Base-by-base conservation (phyloP, 2,329 filamentous ascomycete genomes). In the Setomelanomma holmii region DNA sequence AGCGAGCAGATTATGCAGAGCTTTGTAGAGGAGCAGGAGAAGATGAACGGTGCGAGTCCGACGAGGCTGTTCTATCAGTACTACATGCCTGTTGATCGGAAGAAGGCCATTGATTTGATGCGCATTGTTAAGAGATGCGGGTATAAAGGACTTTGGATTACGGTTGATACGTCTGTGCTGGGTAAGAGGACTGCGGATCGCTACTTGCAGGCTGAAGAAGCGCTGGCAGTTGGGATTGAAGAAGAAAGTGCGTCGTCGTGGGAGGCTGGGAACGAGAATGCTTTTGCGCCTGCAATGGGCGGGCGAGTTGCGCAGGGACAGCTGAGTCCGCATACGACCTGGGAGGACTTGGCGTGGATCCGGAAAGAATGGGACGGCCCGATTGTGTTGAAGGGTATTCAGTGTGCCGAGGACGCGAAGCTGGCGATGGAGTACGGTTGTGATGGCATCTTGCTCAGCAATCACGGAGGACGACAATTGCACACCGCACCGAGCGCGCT, bases 261-360 rank as follows among this genome's bases (percentile, higher is more conserved):
- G 85, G 85, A 24, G 79, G 49, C 53, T 4, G 83, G 10, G 63
- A 86, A 49, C 79, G 84, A 17, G 67, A 86, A 48, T 74, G 82
- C 53, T 81, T 86, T 80, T 82, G 83, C 10, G 66, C 74, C 23
- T 84, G 83, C 72, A 80, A 88, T 63, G 85, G 87, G 66, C 64
- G 83, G 22, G 74, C 78, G 68, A 4, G 55, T 58, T 5, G 58
- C 66, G 27, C 39, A 63, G 38, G 58, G 75, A 40, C 62, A 72
- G 33, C 22, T 73, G 12, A 73, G 65, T 16, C 73, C 83, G 4
- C 78, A 80, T 16, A 75, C 86, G 12, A 80, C 83, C 67, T 60
- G 76, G 78, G 66, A 74, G 11, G 79, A 87, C 52, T 61, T 80
- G 11, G 54, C 63, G 4, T 80, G 78, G 78, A 63, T 80, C 40